Percentiles rank a stretch among this genome's conserved stretches.
These are phyloP conservation scores for Pseudonitzschia pungens DNA, from an alignment of 108 stramenopile genomes.

Conservation along the genomic window DNA sequence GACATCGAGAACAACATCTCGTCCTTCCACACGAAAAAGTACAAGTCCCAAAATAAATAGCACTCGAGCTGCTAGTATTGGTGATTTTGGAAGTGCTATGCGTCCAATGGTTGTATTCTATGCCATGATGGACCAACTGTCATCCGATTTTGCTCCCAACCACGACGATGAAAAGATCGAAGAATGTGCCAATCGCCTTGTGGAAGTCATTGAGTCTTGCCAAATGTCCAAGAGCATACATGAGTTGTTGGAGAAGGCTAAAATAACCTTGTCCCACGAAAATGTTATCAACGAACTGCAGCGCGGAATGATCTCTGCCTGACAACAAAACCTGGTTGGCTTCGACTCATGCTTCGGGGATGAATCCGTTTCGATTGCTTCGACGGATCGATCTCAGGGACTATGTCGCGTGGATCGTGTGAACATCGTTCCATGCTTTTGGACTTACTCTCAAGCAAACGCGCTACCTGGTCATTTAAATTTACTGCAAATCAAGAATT, in stretches of 20 bases:
- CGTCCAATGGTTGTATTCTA: conserved; percentile 77
- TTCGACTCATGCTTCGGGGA: not conserved
- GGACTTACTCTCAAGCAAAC: too few species aligned
- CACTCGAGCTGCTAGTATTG: conserved; percentile 35
- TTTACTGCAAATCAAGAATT: too few species aligned
- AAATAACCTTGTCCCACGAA: conserved; percentile 51
- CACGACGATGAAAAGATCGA: conserved; percentile 59
- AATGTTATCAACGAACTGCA: conserved; percentile 70
- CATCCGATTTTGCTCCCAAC: conserved; percentile 55
- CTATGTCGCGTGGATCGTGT: too few species aligned
- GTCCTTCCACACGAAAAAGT: conserved; percentile 14
- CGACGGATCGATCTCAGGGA: too few species aligned
- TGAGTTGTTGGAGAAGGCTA: conserved; percentile 59
- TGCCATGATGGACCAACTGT: conserved; percentile 73
- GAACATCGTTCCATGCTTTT: too few species aligned
- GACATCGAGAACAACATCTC: conserved; percentile 4
- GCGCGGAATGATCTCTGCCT: conserved; percentile 41
- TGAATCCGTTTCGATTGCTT: not conserved
- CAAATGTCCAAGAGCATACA: conserved; percentile 53
- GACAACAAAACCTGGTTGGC: not conserved
- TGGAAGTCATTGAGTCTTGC: conserved; percentile 55
- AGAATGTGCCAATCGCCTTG: conserved; percentile 51
- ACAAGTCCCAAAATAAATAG: not conserved
- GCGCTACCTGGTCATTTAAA: too few species aligned
- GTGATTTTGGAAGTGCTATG: conserved; percentile 59